Conservation (phyloP, 108 stramenopile species). For the Aurantiochytrium sp. region DNA sequence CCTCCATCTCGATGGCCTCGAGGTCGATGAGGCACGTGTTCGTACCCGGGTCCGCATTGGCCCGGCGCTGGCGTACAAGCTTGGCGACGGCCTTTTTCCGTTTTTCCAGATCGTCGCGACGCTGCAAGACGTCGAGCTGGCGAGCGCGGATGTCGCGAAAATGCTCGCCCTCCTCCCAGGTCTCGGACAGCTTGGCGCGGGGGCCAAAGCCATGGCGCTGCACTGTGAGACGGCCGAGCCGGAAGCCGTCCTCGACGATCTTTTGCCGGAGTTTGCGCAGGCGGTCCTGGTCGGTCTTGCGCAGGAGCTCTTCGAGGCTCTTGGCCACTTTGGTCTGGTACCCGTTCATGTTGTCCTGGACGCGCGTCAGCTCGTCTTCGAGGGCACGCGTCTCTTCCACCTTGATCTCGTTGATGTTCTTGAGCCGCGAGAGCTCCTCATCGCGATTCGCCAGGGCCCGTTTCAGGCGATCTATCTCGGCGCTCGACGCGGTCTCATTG, state of each 20-base stretch:
- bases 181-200: conserved; percentile 14
- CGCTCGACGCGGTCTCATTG: not conserved
- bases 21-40: not conserved
- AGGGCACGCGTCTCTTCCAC: not conserved
- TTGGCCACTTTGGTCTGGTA: conserved; percentile 11
- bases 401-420: not conserved
- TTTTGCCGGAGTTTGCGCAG: not conserved
- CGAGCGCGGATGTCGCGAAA: not conserved
- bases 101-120: conserved; percentile 12
- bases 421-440: not conserved
- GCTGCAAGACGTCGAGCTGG: not conserved
- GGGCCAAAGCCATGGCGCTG: conserved; percentile 6
- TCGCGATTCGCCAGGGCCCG: not conserved
- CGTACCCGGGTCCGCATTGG: not conserved
- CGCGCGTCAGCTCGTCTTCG: not conserved
- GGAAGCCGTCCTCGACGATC: not conserved
- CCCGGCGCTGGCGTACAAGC: not conserved
- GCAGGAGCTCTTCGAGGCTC: conserved; percentile 1
- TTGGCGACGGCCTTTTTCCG: not conserved
- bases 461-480: not conserved
- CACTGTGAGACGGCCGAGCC: not conserved
- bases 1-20: conserved; percentile 11
- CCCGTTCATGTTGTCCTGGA: not conserved
- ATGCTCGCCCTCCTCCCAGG: not conserved
- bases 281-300: not conserved